Evolutionary conservation across 2,329 filamentous ascomycete genomes (phyloP).

Genomic region (Lachnellula willkommii): DNA sequence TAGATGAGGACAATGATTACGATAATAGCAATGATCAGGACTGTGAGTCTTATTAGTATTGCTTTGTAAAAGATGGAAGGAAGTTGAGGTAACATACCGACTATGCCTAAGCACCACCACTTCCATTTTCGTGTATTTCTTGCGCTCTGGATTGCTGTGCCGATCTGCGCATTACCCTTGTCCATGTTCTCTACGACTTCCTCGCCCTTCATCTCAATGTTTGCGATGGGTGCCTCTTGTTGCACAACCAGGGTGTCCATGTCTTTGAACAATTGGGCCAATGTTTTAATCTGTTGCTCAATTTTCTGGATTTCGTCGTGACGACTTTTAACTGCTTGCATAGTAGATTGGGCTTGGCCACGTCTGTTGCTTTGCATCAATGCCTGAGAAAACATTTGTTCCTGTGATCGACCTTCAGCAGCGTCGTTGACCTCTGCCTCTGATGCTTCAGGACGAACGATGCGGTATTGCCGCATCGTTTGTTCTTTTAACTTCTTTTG

Average conservation of each 20-base stretch:
- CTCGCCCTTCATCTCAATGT: constrained; percentile 83
- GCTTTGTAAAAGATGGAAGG: not conserved
- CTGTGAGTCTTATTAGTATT: constrained; percentile 31
- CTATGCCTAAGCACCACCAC: constrained; percentile 88
- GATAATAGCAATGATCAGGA: constrained; percentile 49
- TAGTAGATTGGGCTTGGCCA: constrained; percentile 73
- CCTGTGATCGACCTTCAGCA: constrained; percentile 59
- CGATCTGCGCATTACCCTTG: constrained; percentile 80
- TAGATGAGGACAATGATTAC: constrained; percentile 43
- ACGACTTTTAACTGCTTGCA: constrained; percentile 74
- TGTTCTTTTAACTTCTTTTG: too few relatives aligned
- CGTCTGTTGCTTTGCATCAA: constrained; percentile 75
- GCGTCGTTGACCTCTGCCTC: constrained; percentile 74
- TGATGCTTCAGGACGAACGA: constrained; percentile 75
- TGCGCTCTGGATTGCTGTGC: constrained; percentile 75
- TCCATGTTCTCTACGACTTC: constrained; percentile 79
- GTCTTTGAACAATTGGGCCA: constrained; percentile 83
- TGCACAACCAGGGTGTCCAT: constrained; percentile 80
- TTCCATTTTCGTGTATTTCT: constrained; percentile 67
- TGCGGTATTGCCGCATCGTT: constrained; percentile 40
- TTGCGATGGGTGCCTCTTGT: constrained; percentile 73
- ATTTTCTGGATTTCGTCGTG: constrained; percentile 89
- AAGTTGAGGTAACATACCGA: constrained; percentile 36
- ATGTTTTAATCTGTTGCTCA: constrained; percentile 80
- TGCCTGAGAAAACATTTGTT: constrained; percentile 83